Conservation (phyloP, 2,329 filamentous ascomycete genomes). For the Ciborinia camelliae region DNA sequence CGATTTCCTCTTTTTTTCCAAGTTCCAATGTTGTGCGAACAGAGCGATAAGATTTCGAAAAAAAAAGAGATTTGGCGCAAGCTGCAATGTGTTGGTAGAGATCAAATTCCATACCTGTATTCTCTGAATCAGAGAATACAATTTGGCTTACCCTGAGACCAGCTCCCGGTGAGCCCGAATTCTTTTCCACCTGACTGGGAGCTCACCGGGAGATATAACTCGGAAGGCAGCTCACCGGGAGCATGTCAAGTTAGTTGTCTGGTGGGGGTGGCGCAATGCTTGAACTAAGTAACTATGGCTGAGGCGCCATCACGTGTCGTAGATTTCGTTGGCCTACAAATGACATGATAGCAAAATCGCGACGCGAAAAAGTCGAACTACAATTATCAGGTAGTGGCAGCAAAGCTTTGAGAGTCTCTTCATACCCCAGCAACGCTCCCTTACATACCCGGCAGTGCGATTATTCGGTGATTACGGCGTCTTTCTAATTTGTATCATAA, state of each 20-base stretch:
- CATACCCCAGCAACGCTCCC: slow-evolving; percentile 11
- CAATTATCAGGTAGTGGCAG: slow-evolving; percentile 14
- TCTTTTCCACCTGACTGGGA: not conserved
- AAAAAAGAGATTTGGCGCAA: too few relatives aligned
- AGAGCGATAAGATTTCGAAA: not conserved
- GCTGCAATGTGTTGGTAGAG: too few relatives aligned
- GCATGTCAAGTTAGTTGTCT: not conserved
- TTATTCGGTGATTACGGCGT: not conserved
- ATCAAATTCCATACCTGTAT: too few relatives aligned
- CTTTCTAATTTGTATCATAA: slow-evolving; percentile 9
- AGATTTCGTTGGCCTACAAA: not conserved
- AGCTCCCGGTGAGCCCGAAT: not conserved
- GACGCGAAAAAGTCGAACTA: slow-evolving; percentile 21
- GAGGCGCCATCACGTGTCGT: not conserved
- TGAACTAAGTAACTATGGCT: not conserved
- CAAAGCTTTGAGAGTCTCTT: slow-evolving; percentile 11
- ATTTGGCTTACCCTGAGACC: not conserved
- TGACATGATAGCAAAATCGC: slow-evolving; percentile 17
- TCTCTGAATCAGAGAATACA: not conserved
- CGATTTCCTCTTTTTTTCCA: not conserved
- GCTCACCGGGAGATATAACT: not conserved
- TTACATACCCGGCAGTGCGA: not conserved
- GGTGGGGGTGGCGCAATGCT: slow-evolving; percentile 13
- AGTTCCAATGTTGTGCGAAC: not conserved
- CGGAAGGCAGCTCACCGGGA: not conserved